phyloP scores from a whole-genome alignment of 2,329 filamentous ascomycete genomes.

The Aspergillus uvarum region DNA sequence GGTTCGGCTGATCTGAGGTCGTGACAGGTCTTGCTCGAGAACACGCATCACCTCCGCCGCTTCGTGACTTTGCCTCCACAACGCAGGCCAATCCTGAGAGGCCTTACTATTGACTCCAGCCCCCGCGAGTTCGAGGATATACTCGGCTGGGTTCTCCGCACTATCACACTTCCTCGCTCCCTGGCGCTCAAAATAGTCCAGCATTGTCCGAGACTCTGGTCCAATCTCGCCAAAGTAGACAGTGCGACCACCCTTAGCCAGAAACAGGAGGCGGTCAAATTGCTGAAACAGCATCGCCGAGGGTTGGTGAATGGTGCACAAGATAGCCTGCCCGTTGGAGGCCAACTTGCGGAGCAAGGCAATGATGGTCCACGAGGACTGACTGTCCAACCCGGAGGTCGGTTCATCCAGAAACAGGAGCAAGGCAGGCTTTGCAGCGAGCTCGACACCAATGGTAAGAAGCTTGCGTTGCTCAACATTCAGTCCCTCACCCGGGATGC shows the following conservation, averaged over 20 bases:
- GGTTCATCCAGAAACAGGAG: conserved; percentile 62
- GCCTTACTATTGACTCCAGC: not conserved
- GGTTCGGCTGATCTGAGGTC: too few species aligned
- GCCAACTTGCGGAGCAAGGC: conserved; percentile 60
- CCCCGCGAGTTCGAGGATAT: conserved; percentile 57
- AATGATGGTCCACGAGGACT: conserved; percentile 59
- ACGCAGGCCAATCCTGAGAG: not conserved
- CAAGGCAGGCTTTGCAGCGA: conserved; percentile 48
- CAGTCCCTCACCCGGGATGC: conserved; percentile 58
- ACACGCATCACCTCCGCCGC: not conserved
- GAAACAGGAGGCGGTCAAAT: conserved; percentile 61
- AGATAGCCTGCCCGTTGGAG: conserved; percentile 57
- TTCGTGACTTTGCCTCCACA: not conserved
- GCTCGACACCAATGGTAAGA: conserved; percentile 40
- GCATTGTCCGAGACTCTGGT: conserved; percentile 52
- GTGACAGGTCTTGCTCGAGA: too few species aligned
- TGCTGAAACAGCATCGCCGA: conserved; percentile 57
- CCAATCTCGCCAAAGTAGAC: conserved; percentile 67
- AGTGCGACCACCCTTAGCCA: conserved; percentile 57
- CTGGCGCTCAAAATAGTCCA: conserved; percentile 63
- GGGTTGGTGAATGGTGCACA: conserved; percentile 63
- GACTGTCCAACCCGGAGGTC: conserved; percentile 58
- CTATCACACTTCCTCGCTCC: conserved; percentile 53
- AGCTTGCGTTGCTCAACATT: conserved; percentile 52
- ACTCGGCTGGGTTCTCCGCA: conserved; percentile 67